Evolutionary conservation across 2,329 filamentous ascomycete species (phyloP), one percentile per base, ranked within the genome.

Genomic region (Microdochium bolleyi): DNA sequence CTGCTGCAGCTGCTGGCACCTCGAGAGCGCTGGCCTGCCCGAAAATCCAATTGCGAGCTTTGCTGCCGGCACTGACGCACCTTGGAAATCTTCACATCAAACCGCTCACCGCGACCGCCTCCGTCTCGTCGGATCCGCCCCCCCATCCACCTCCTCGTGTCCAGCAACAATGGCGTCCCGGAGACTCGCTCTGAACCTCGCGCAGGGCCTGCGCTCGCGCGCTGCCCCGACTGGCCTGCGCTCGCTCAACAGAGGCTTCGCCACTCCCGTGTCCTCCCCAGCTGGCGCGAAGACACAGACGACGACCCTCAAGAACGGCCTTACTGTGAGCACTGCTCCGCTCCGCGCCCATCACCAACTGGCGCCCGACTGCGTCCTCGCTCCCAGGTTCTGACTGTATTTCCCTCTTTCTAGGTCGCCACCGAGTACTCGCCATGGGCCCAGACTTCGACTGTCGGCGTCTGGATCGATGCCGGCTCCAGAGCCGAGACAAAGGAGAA

Each of bases 381-480:
- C 49, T 46, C 14, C 55, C 55, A 32, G 50, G 38, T 52, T 56
- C 62, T 52, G 59, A 54, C 48, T 30, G 48, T 25, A 37, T 55
- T 55, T n/a, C 13, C 10, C 41, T 22, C 64, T 69, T 49, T 55
- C 54, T 71, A 97, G 92, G 91, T 99, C 71, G 94, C 94, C 63
- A 95, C 94, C 65, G 92, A 99, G 75, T 88, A 97, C 80, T 96
- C 92, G 60, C 94, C 92, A 65, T 97, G 91, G 82, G 92, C 92
- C 67, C 92, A 97, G 80, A 97, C 94, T 57, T 96, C 92, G 67
- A 97, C 92, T 53, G 92, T 97, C 67, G 94, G 94, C 72, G 90
- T 99, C 62, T 99, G 94, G 92, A 99, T 99, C 73, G 95, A 99
- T 77, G 92, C 95, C 72, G 94, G 94, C 71, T 96, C 91, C 74